phyloP scores from a whole-genome alignment of 202 grass and related monocot genomes.

The Schoenoplectus triqueter region DNA sequence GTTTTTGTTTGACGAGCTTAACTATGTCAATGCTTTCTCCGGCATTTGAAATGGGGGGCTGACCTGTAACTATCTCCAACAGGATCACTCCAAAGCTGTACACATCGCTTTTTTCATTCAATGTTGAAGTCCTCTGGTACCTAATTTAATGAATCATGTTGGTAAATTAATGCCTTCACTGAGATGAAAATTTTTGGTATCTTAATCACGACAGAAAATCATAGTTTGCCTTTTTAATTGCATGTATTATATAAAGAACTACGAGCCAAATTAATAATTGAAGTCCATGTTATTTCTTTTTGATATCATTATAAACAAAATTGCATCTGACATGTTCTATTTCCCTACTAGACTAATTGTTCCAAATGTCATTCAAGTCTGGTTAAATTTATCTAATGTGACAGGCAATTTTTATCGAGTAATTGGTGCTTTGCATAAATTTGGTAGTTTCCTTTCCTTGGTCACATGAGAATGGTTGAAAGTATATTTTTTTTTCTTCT shows the following conservation, averaged over 20 bases:
- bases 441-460: no score
- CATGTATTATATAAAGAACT: no score
- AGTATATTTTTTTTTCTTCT: neutral
- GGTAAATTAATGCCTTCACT: neutral
- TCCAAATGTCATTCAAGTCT: no score
- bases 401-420: no score
- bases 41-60: conserved; percentile 22
- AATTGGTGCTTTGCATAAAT: neutral
- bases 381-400: no score
- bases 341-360: no score
- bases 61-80: conserved; percentile 43
- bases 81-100: conserved; percentile 52
- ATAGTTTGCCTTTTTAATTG: neutral
- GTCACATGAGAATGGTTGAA: no score
- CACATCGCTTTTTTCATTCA: conserved; percentile 42
- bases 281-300: no score
- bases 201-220: no score
- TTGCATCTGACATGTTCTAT: no score
- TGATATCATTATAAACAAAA: no score
- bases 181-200: neutral
- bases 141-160: neutral
- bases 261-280: no score
- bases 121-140: neutral
- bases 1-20: conserved; percentile 10
- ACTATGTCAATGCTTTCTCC: neutral